Evolutionary conservation across 2,329 filamentous ascomycete species (phyloP).

Genomic region (Stemphylium lycopersici): DNA sequence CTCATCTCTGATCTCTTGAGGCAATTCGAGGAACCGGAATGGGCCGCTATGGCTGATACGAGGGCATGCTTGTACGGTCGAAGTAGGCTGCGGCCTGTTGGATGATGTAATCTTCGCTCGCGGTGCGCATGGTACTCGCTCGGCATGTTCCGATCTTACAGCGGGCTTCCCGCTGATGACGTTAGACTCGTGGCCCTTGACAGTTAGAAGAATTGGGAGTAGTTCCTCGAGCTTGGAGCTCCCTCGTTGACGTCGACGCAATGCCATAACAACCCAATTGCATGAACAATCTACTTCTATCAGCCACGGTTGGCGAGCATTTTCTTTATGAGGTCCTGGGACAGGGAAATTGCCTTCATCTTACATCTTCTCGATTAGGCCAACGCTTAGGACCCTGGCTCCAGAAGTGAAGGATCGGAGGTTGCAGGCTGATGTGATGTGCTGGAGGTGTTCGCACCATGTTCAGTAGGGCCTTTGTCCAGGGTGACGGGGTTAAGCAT

Average conservation of each 20-base stretch:
- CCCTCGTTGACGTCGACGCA: slow-evolving; percentile 33
- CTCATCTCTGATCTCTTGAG: slow-evolving; percentile 38
- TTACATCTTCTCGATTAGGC: slow-evolving; percentile 34
- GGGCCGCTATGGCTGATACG: slow-evolving; percentile 14
- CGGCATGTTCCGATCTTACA: neutral
- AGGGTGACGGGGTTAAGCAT: slow-evolving; percentile 15
- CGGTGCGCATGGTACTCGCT: slow-evolving; percentile 4
- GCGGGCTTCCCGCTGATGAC: slow-evolving; percentile 3
- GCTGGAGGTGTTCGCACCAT: slow-evolving; percentile 33
- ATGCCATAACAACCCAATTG: slow-evolving; percentile 33
- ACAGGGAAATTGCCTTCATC: slow-evolving; percentile 23
- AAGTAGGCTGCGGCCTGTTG: slow-evolving; percentile 1
- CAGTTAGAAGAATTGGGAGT: slow-evolving; percentile 2
- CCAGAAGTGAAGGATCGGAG: slow-evolving; percentile 27
- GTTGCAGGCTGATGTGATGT: slow-evolving; percentile 30
- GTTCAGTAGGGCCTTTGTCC: slow-evolving; percentile 20
- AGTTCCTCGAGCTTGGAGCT: slow-evolving; percentile 33
- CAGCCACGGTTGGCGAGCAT: slow-evolving; percentile 14
- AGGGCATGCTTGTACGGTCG: neutral
- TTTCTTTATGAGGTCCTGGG: slow-evolving; percentile 22
- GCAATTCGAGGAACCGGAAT: slow-evolving; percentile 37
- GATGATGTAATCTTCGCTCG: slow-evolving; percentile 2
- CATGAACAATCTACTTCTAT: slow-evolving; percentile 30
- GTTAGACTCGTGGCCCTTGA: slow-evolving; percentile 4
- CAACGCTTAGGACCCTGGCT: slow-evolving; percentile 35